Evolutionary conservation across 805 yeast genomes (phyloP), one percentile per base, ranked within the genome.

Genomic region (Schwanniomyces vanrijiae): DNA sequence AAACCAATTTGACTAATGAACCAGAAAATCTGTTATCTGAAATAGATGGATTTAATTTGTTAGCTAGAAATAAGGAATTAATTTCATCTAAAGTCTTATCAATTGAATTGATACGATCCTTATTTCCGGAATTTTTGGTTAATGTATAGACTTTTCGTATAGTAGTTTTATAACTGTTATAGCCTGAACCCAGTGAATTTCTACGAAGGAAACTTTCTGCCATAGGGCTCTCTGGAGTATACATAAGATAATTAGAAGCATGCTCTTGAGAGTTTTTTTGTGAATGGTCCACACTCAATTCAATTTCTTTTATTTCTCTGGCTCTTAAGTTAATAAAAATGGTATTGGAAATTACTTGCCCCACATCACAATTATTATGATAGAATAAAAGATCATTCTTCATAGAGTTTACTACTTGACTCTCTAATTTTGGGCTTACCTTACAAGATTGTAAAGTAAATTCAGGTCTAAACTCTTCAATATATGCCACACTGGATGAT

Each of bases 361-460:
- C 65, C 40, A 59, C 61, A 6, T 61, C 59, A 41, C 65, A 63
- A 49, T 68, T 67, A 47, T 70, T 71, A 44, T 69, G 76, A 49
- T 64, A 68, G 48, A 71, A 72, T 35, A 71, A 56, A 45, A 81
- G 58, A 53, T 81, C 85, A 47, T 70, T 71, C 53, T 76, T 80
- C 86, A 82, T 82, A 11, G 82, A 65, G 28, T 61, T 61, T 11
- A 73, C 59, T 9, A 82, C 71, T 44, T 73, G 78, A 7, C 70
- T 61, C 50, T 81, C 85, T 6, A 81, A 60, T 46, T 80, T 79
- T 11, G 76, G 70, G 18, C 71, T 65, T 13, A 73, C 62, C 0
- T 83, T 84, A 55, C 83, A 78, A 8, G 83, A 80, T 58, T 82
- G 87, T 22, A 80, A 50, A 11, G 66, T 60, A 53, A 75, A 80